These are phyloP conservation scores for Boletus insuetus DNA, from an alignment of 768 basidiomycete genomes.

Conservation along the genomic window DNA sequence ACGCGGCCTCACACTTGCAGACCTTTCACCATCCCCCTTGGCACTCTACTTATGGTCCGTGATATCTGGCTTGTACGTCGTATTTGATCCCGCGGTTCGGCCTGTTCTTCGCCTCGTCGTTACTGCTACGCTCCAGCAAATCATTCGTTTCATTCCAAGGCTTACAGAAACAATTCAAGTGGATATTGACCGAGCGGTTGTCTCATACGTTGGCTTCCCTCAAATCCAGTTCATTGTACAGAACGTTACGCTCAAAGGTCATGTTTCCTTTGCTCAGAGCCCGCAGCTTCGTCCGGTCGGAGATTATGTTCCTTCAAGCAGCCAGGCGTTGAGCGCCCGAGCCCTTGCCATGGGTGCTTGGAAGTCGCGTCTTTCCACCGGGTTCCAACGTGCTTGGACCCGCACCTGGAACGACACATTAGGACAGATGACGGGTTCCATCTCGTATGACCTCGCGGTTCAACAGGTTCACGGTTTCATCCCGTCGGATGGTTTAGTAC, in stretches of 20 bases:
- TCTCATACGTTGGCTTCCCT: constrained; percentile 51
- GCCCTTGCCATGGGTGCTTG: constrained; percentile 53
- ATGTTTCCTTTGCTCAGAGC: constrained; percentile 53
- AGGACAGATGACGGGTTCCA: constrained; percentile 59
- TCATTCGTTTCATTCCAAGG: constrained; percentile 64
- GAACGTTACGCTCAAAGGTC: constrained; percentile 50
- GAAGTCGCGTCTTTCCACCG: constrained; percentile 58
- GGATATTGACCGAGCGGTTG: constrained; percentile 54
- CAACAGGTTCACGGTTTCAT: constrained; percentile 45
- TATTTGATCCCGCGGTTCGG: constrained; percentile 58
- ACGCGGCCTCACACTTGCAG: constrained; percentile 44
- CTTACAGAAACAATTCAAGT: constrained; percentile 67
- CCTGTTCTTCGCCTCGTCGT: constrained; percentile 58
- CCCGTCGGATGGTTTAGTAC: constrained; percentile 21
- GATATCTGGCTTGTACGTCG: constrained; percentile 36
- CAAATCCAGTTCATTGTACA: constrained; percentile 51
- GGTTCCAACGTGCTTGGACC: constrained; percentile 63
- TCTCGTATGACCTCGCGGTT: constrained; percentile 49
- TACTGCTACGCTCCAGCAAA: constrained; percentile 51
- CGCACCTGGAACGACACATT: constrained; percentile 70
- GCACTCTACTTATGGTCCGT: constrained; percentile 34
- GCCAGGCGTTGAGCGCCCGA: constrained; percentile 31
- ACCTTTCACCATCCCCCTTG: constrained; percentile 36
- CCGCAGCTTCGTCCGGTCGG: constrained; percentile 30
- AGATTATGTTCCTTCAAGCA: constrained; percentile 12